Evolutionary conservation across 2,329 filamentous ascomycete species (phyloP), one percentile per base, ranked within the genome.

Genomic region (Trichoderma guizhouense): DNA sequence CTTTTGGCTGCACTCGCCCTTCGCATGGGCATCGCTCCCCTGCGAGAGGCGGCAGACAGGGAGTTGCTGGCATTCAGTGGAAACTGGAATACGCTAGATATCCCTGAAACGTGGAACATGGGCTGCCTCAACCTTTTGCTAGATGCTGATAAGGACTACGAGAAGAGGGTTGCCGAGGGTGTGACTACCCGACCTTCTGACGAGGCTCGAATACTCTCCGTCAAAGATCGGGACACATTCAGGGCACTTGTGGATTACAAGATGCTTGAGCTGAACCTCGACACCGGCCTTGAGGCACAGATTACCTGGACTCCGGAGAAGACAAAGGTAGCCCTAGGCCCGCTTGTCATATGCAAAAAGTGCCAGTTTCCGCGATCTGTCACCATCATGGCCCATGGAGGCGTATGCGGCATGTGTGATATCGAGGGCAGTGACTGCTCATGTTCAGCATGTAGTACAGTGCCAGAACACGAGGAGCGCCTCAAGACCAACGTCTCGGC

Each of bases 41-140:
- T 87, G 2, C 77, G 80, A 8, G 77, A 80, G 1, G 79, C 76
- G 1, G 86, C 85, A 0, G 82, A 83, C 39, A 74, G 76, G 3
- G 83, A 85, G 71, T 79, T 87, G 62, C 64, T 84, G 4, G 77
- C 74, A 3, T 85, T 82, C 76, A 79, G 80, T 5, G 77, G 79
- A 30, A 80, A 80, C 30, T 88, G 86, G 85, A 86, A 85, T 71
- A 83, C 80, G 11, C 73, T 85, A 5, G 81, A 84, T 3, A 79
- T 83, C 8, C 84, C 85, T 1, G 86, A 87, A 75, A 87, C 81
- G 9, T 87, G 85, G 84, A 86, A 83, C 60, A 71, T 82, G 8
- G 81, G 78, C 71, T 87, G 84, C 62, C 74, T 86, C 28, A 76
- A 78, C 0, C 77, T 87, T n/a, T 75, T 87, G 15, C 79, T 87